Evolutionary conservation across 1,284 basidiomycete genomes (phyloP), one percentile per base, ranked within the genome.

Genomic region (Tilletia caries): DNA sequence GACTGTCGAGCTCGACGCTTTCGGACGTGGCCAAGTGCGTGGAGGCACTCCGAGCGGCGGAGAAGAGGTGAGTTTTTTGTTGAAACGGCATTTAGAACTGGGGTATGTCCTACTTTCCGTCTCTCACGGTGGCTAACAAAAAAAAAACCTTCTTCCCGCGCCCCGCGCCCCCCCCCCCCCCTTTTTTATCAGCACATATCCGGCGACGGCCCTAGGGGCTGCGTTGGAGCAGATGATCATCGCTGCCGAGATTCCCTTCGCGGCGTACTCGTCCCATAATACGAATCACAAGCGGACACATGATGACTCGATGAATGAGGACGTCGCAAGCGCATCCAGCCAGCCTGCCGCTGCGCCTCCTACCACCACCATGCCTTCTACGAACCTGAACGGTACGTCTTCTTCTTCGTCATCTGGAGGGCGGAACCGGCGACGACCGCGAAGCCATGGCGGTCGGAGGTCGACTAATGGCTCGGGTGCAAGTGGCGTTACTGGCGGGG

Each of bases 1-100:
- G 74, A 2, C 69, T 74, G 3, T 79, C 79, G 44, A 70, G 71
- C 37, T 74, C 76, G 8, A 72, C 78, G 1, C 67, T 76, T 33
- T 67, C 69, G 1, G 79, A 80, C 65, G 70, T 80, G 64, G 67
- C 70, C 12, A 76, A 75, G 5, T 77, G 71, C 23, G 70, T 80
- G 46, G 75, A 77, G 1, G 72, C 78, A 20, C 67, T 79, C 37
- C n/a, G 64, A 8, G 60, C 65, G 1, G 71, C 78, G 71, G 77
- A 80, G 46, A 15, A 69, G 1, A 50, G 48, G 48, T 50, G 23
- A 20, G 48, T 50, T 50, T n/a, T n/a, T n/a, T n/a, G n/a, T n/a
- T n/a, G n/a, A n/a, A n/a, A n/a, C n/a, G n/a, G n/a, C n/a, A n/a
- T n/a, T n/a, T n/a, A n/a, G n/a, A n/a, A n/a, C n/a, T n/a, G n/a